phyloP scores from a whole-genome alignment of 108 stramenopile species.

The Discostella pseudostelligera region DNA sequence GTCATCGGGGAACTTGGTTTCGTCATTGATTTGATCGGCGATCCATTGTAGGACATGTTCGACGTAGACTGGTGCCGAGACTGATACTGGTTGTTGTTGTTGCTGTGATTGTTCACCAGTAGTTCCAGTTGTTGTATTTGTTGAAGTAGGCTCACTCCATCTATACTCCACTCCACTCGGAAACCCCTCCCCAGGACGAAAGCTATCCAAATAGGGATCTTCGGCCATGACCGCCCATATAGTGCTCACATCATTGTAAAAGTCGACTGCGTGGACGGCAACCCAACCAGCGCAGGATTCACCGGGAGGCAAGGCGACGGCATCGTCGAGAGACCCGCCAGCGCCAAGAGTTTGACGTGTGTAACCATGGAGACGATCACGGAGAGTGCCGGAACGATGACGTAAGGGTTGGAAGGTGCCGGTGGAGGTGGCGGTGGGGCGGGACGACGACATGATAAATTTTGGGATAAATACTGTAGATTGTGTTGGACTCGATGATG shows the following conservation, averaged over 20 bases:
- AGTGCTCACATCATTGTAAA: conserved; percentile 89
- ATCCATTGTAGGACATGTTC: conserved; percentile 88
- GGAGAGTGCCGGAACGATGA: conserved; percentile 79
- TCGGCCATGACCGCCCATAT: conserved; percentile 91
- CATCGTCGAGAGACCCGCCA: conserved; percentile 83
- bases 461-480: too few relatives aligned
- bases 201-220: conserved; percentile 81
- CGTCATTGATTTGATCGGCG: conserved; percentile 88
- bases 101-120: too few relatives aligned
- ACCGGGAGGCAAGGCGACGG: conserved; percentile 84
- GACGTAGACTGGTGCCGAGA: conserved; percentile 85
- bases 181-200: conserved; percentile 89
- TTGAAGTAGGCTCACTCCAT: conserved; percentile 51
- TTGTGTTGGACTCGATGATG: too few relatives aligned
- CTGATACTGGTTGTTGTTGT: conserved; percentile 45
- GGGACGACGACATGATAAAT: too few relatives aligned
- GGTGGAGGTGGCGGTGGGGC: conserved; percentile 14
- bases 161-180: conserved; percentile 89
- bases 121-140: too few relatives aligned
- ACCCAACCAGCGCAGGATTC: conserved; percentile 93
- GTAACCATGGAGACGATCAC: conserved; percentile 83
- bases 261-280: conserved; percentile 89
- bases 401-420: conserved; percentile 87
- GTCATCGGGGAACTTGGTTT: conserved; percentile 88
- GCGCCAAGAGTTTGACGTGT: conserved; percentile 89